A percentile compares a stretch with the other conserved stretches of the same genome.
phyloP scores from a whole-genome alignment of 2,329 filamentous ascomycete species.

The Cytospora leucostoma region DNA sequence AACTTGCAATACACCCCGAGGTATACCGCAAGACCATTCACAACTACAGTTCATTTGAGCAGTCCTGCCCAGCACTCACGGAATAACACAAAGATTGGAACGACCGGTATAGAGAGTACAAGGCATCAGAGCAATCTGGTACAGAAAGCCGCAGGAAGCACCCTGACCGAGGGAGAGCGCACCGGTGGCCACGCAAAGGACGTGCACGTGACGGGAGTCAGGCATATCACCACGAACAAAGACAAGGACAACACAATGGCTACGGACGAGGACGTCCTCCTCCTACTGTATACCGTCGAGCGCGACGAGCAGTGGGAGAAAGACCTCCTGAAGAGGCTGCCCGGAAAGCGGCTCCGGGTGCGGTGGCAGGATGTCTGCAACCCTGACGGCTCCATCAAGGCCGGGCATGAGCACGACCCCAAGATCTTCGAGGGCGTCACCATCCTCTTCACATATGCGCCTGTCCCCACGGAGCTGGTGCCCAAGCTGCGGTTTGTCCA shows the following conservation, averaged over 20 bases:
- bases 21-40: neutral
- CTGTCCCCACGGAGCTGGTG: constrained; percentile 36
- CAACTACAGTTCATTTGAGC: neutral
- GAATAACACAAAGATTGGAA: neutral
- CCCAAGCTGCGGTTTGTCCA: constrained; percentile 44
- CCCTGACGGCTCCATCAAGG: constrained; percentile 28
- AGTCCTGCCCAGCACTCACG: neutral
- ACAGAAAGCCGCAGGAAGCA: neutral
- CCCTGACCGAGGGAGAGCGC: too few species aligned
- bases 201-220: neutral
- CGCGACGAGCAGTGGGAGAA: constrained; percentile 22
- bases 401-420: constrained; percentile 33
- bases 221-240: neutral
- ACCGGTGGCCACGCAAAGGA: neutral
- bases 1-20: neutral
- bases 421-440: constrained; percentile 41
- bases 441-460: constrained; percentile 37
- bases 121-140: neutral
- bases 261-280: constrained; percentile 10
- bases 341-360: constrained; percentile 33
- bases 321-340: neutral
- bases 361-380: constrained; percentile 34
- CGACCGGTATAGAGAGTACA: neutral
- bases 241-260: neutral
- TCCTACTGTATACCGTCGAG: constrained; percentile 11